Percentiles rank a stretch among this genome's conserved stretches.
Conservation (phyloP, 352 stramenopile species). For the Globisporangium apiculatum region DNA sequence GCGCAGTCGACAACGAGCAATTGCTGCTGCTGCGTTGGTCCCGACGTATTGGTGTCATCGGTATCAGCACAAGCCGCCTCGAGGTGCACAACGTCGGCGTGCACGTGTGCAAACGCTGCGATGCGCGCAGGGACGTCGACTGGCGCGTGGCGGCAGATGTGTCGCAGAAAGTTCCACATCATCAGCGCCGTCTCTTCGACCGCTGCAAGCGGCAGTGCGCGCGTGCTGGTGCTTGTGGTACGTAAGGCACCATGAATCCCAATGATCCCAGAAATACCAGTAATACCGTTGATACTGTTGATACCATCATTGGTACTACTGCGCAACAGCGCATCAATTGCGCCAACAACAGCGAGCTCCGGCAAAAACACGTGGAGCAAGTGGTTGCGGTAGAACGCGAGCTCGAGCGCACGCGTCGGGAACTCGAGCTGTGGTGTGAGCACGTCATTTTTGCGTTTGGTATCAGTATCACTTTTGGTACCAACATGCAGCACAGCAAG, state of each 20-base stretch:
- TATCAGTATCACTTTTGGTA: slow-evolving; percentile 4
- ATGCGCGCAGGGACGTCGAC: slow-evolving; percentile 38
- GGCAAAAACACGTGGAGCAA: slow-evolving; percentile 73
- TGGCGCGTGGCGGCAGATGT: slow-evolving; percentile 57
- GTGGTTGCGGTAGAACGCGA: slow-evolving; percentile 86
- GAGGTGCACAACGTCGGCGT: not conserved
- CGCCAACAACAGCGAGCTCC: slow-evolving; percentile 63
- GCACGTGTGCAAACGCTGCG: slow-evolving; percentile 20
- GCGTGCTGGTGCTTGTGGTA: not conserved
- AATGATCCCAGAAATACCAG: no score
- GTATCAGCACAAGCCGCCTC: not conserved
- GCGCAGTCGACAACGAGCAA: slow-evolving; percentile 24
- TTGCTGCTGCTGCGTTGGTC: not conserved
- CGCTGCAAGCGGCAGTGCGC: slow-evolving; percentile 18
- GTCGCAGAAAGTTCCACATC: slow-evolving; percentile 55
- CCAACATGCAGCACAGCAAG: slow-evolving; percentile 53
- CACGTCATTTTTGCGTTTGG: slow-evolving; percentile 22
- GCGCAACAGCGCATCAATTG: slow-evolving; percentile 36
- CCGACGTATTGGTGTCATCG: not conserved
- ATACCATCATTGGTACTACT: no score
- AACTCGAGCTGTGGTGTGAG: slow-evolving; percentile 47
- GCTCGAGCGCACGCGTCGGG: slow-evolving; percentile 54
- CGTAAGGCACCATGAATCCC: no score
- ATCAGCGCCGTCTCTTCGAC: slow-evolving; percentile 36
- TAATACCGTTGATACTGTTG: no score